phyloP scores from a whole-genome alignment of 805 yeast species.

The Saccharomyces jurei region DNA sequence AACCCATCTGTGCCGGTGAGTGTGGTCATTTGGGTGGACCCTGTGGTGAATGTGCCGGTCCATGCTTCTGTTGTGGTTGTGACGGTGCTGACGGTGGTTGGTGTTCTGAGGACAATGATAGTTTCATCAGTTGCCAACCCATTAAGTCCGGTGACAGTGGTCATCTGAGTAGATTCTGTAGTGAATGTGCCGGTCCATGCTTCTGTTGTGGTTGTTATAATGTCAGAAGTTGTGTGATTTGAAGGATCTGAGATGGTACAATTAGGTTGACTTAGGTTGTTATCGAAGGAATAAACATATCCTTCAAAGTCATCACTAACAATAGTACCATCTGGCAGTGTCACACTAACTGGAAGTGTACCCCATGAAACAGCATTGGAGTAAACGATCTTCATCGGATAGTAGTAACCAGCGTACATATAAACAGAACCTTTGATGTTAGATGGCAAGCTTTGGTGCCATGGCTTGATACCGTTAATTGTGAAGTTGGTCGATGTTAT shows the following conservation, averaged over 20 bases:
- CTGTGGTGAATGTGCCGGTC: neutral
- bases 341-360: no score
- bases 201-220: neutral
- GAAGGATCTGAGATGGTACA: neutral
- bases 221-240: no score
- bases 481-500: neutral
- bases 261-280: no score
- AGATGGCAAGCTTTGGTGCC: constrained; percentile 1
- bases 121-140: neutral
- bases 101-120: neutral
- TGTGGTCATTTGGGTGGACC: neutral
- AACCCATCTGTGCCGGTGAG: neutral
- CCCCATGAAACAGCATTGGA: constrained; percentile 3
- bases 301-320: no score
- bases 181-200: neutral
- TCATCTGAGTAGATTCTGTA: neutral
- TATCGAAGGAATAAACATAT: no score
- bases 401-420: constrained; percentile 9
- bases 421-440: neutral
- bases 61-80: neutral
- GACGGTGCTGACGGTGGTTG: neutral
- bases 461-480: neutral
- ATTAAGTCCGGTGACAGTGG: neutral
- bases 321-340: no score
- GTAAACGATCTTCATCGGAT: constrained; percentile 15